These are phyloP conservation scores for Torulaspora delbrueckii DNA, from an alignment of 805 yeast species.

Conservation along the genomic window DNA sequence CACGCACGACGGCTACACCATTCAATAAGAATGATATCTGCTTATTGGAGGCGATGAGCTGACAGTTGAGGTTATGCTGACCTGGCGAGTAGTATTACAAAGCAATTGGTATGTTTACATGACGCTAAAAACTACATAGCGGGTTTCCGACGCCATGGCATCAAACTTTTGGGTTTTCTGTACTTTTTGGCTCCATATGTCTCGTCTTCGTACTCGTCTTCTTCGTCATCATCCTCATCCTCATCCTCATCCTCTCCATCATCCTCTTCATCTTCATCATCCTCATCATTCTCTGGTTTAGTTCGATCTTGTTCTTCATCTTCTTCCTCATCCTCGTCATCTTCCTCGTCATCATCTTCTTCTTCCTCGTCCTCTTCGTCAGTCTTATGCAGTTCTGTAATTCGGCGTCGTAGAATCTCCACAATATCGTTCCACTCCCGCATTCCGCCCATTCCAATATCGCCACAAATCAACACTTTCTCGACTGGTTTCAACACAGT, in stretches of 20 bases:
- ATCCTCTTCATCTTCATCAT: conserved; percentile 12
- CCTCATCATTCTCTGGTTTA: conserved; percentile 11
- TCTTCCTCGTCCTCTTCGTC: conserved; percentile 41
- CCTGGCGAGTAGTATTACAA: background rate
- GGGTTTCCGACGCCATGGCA: background rate
- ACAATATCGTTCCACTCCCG: conserved; percentile 82
- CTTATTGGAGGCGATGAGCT: too few species aligned
- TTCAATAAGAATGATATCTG: too few species aligned
- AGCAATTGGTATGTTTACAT: background rate
- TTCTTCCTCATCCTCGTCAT: conserved; percentile 40
- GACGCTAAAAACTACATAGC: background rate
- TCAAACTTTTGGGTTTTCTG: background rate
- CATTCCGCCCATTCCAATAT: conserved; percentile 91
- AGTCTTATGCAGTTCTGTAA: conserved; percentile 26
- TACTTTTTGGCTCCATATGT: background rate
- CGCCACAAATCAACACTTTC: conserved; percentile 75
- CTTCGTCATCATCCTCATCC: background rate
- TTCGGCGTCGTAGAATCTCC: conserved; percentile 45
- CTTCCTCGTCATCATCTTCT: conserved; percentile 41
- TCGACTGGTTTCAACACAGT: conserved; percentile 75
- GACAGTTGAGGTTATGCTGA: too few species aligned
- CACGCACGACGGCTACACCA: too few species aligned
- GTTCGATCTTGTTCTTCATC: conserved; percentile 23
- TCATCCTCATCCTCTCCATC: conserved; percentile 7
- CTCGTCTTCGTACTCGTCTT: background rate